Conservation (phyloP, 192 early-diverging fungal genomes). For the Geranomyces michiganensis region DNA sequence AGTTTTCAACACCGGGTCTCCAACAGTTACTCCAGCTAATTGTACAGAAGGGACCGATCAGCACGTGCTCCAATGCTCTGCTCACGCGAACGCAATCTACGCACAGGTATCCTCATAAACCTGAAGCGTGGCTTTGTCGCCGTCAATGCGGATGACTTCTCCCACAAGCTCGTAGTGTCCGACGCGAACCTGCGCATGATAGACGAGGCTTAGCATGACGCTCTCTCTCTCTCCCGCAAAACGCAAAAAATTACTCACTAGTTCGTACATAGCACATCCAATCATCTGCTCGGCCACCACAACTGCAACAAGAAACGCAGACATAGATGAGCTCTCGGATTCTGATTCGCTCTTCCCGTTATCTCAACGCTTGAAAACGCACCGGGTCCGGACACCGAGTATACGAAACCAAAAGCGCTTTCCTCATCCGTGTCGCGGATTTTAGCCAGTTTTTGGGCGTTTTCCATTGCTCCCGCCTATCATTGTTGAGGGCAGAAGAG, state of each 20-base stretch:
- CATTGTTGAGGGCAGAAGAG: background rate
- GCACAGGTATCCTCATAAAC: constrained; percentile 99
- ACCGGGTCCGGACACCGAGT: constrained; percentile 98
- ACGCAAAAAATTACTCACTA: constrained; percentile 69
- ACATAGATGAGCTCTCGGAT: too few relatives aligned
- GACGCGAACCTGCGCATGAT: constrained; percentile 77
- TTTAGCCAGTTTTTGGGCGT: constrained; percentile 79
- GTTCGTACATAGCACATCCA: constrained; percentile 96
- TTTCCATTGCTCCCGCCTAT: constrained; percentile 78
- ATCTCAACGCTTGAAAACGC: constrained; percentile 3
- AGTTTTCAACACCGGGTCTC: constrained; percentile 97
- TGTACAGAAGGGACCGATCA: too few relatives aligned
- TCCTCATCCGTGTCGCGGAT: constrained; percentile 89
- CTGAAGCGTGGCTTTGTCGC: constrained; percentile 99
- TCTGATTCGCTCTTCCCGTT: too few relatives aligned
- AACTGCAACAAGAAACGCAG: constrained; percentile 55
- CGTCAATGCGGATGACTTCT: constrained; percentile 99
- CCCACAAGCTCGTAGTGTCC: constrained; percentile 97
- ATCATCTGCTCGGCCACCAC: constrained; percentile 99
- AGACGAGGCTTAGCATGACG: too few relatives aligned
- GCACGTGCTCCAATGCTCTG: too few relatives aligned
- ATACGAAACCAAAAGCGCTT: constrained; percentile 87
- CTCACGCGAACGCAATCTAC: constrained; percentile 13
- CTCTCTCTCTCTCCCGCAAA: too few relatives aligned
- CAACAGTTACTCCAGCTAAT: constrained; percentile 93